These are phyloP conservation scores for Nemania abortiva DNA, from an alignment of 2,329 filamentous ascomycete genomes.

Conservation along the genomic window DNA sequence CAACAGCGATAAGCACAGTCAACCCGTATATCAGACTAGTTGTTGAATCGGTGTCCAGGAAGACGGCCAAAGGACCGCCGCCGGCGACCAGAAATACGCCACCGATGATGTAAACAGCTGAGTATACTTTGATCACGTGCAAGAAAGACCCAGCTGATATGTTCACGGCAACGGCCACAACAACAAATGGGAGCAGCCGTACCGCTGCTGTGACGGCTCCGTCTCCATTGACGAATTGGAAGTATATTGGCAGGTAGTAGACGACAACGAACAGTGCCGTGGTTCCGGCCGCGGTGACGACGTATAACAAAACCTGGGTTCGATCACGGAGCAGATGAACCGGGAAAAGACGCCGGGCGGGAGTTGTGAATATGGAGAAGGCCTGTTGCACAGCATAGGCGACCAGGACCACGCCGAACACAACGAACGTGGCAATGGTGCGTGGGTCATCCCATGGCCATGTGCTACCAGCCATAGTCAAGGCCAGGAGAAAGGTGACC, in stretches of 20 bases:
- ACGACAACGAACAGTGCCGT: slow-evolving; percentile 53
- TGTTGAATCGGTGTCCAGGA: slow-evolving; percentile 41
- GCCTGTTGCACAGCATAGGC: slow-evolving; percentile 28
- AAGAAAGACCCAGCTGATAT: slow-evolving; percentile 48
- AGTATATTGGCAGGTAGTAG: slow-evolving; percentile 65
- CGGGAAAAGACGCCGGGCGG: slow-evolving; percentile 30
- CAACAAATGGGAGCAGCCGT: slow-evolving; percentile 57
- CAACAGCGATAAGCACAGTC: slow-evolving; percentile 51
- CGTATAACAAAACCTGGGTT: slow-evolving; percentile 57
- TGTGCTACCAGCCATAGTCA: slow-evolving; percentile 19
- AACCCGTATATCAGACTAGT: slow-evolving; percentile 51
- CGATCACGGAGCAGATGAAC: slow-evolving; percentile 17
- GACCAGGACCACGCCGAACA: neutral
- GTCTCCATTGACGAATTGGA: slow-evolving; percentile 61
- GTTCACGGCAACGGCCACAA: slow-evolving; percentile 42
- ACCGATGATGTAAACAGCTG: slow-evolving; percentile 49
- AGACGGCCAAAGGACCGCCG: slow-evolving; percentile 45
- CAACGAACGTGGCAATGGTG: slow-evolving; percentile 29
- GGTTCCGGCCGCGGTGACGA: slow-evolving; percentile 51
- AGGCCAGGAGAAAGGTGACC: slow-evolving; percentile 15
- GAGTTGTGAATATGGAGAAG: slow-evolving; percentile 27
- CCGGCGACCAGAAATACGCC: slow-evolving; percentile 50
- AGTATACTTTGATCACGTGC: slow-evolving; percentile 53
- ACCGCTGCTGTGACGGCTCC: slow-evolving; percentile 55
- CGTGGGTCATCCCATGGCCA: slow-evolving; percentile 22